Evolutionary conservation across 441 rosid genomes (phyloP), one percentile per base, ranked within the genome.

Genomic region (Pelargonium cotyledonis): DNA sequence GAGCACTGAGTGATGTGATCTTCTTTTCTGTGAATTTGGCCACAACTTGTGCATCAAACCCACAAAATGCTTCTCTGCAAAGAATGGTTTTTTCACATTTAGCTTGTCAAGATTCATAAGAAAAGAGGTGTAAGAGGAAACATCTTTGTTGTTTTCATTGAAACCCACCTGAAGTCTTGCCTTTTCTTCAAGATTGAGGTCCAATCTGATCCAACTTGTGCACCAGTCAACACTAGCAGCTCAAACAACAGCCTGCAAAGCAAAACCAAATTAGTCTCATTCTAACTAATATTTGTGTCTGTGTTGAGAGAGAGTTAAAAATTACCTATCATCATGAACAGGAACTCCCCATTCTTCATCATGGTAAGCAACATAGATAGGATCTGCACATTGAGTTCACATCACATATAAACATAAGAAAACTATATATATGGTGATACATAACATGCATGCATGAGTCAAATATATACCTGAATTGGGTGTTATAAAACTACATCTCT

Each of bases 151-250:
- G 41, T 40, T 12, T 40, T 57, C 7, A 6, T 12, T 8, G 23
- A 7, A 69, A 14, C 57, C 60, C 51, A 85, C 93, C 93, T 85
- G 74, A 83, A 87, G 65, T 81, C 80, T 63, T 84, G 85, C 40
- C 98, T 88, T 83, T 83, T 90, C 74, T 83, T 85, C 70, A 88
- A 76, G 74, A 89, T 87, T 71, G 95, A 88, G 15, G 88, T 82
- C 98, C 98, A 92, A 60, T 90, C 93, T n/a, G 92, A 90, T n/a
- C 96, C 98, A 51, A 90, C 96, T 72, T 89, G 95, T 64, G 95
- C 90, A 12, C 93, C 88, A 18, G 88, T 86, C 40, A 92, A 78
- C 19, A 83, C 88, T 41, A 92, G 82, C 80, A 92, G 71, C 75
- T 92, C 98, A 55, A 90, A 85, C 60, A 92, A 75, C 81, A 69